Percentiles rank a stretch among this genome's conserved stretches.
Evolutionary conservation across 2,329 filamentous ascomycete genomes (phyloP).

Genomic region (Colletotrichum sp.): DNA sequence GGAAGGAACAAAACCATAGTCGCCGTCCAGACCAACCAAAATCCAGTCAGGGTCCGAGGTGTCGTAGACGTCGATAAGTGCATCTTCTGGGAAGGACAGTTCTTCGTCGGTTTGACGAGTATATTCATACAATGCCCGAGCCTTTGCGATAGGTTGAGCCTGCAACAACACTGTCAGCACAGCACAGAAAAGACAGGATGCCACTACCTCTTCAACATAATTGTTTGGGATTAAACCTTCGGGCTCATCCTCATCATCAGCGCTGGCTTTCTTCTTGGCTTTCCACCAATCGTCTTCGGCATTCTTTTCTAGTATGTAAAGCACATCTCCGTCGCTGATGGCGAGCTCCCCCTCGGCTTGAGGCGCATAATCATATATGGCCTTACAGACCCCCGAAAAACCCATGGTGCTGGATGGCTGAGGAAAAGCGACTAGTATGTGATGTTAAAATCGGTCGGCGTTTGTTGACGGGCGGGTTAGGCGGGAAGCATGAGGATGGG

Average conservation of each 20-base stretch:
- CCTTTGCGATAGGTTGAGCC: conserved; percentile 65
- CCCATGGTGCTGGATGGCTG: conserved; percentile 63
- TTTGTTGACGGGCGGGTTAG: not conserved
- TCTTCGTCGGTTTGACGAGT: conserved; percentile 97
- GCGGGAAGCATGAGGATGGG: not conserved
- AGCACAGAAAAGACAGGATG: not conserved
- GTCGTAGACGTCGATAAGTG: conserved; percentile 83
- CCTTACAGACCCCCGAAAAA: conserved; percentile 89
- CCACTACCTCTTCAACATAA: conserved; percentile 84
- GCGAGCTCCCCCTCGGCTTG: conserved; percentile 86
- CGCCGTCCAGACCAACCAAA: conserved; percentile 80
- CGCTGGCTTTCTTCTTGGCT: conserved; percentile 86
- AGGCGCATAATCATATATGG: conserved; percentile 90
- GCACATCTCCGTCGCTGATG: conserved; percentile 83
- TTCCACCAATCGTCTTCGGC: conserved; percentile 89
- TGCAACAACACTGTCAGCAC: conserved; percentile 29
- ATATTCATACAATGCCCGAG: conserved; percentile 97
- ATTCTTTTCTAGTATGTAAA: conserved; percentile 88
- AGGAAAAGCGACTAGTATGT: not conserved
- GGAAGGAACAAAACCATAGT: conserved; percentile 92
- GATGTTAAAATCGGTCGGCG: not conserved
- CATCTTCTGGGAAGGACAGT: conserved; percentile 92
- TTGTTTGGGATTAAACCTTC: conserved; percentile 91
- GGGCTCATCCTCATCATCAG: conserved; percentile 88
- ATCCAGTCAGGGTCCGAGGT: conserved; percentile 96